Conservation (phyloP, 176 grass and related monocot genomes). For the Aegilops tauschii region DNA sequence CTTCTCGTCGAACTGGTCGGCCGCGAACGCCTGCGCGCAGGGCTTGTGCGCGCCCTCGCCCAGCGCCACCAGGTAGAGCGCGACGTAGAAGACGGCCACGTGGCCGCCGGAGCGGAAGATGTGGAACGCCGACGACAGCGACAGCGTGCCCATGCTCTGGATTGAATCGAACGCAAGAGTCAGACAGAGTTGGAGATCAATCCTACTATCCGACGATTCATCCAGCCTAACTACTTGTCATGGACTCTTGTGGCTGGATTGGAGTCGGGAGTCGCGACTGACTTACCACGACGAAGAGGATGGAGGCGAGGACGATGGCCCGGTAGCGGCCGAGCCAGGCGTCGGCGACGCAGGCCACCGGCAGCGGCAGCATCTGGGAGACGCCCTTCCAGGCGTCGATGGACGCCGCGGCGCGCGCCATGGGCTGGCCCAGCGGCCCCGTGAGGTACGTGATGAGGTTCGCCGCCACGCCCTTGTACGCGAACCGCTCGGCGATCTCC, state of each 20-base stretch:
- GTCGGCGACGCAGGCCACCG: constrained; percentile 54
- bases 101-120: constrained; percentile 11
- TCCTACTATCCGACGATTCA: no score
- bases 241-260: background rate
- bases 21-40: constrained; percentile 58
- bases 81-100: constrained; percentile 60
- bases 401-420: constrained; percentile 51
- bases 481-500: constrained; percentile 57
- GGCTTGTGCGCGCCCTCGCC: constrained; percentile 70
- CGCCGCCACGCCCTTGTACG: constrained; percentile 48
- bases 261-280: background rate
- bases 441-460: constrained; percentile 74
- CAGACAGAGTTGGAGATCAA: background rate
- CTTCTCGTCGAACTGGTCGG: constrained; percentile 62
- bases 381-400: constrained; percentile 59
- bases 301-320: constrained; percentile 48
- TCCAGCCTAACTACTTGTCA: no score
- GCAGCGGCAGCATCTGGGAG: constrained; percentile 59
- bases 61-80: constrained; percentile 62
- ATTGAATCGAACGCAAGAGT: background rate
- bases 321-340: constrained; percentile 61
- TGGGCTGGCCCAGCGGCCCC: constrained; percentile 49
- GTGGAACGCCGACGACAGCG: constrained; percentile 33
- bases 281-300: constrained; percentile 50
- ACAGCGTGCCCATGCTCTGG: constrained; percentile 61